phyloP scores from a whole-genome alignment of 768 basidiomycete genomes.

The Royoungia palumana region DNA sequence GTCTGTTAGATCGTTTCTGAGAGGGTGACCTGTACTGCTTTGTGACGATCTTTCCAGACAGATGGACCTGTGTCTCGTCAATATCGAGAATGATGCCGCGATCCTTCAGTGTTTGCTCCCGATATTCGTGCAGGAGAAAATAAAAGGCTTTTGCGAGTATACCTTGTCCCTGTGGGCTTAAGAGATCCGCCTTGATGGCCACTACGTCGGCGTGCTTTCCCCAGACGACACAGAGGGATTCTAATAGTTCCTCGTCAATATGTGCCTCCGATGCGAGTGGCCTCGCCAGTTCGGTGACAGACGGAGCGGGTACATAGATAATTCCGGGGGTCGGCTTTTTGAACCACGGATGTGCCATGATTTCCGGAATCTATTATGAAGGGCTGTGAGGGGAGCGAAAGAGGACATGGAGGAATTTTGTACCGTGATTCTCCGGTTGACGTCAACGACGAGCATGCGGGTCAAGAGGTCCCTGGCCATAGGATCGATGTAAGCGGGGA shows the following conservation, averaged over 20 bases:
- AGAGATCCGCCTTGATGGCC: conserved; percentile 60
- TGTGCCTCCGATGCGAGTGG: conserved; percentile 65
- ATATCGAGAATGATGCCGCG: conserved; percentile 44
- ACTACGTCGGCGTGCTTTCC: conserved; percentile 64
- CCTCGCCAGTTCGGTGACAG: conserved; percentile 62
- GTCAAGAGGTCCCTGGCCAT: conserved; percentile 79
- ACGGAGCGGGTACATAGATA: conserved; percentile 50
- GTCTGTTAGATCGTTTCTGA: conserved; percentile 26
- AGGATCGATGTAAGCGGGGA: conserved; percentile 79
- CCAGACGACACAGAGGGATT: conserved; percentile 82
- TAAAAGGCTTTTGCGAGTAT: conserved; percentile 87
- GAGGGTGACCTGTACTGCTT: conserved; percentile 44
- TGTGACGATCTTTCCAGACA: conserved; percentile 31
- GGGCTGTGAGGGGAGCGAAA: conserved; percentile 3
- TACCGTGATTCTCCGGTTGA: conserved; percentile 75
- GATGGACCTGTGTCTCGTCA: conserved; percentile 18
- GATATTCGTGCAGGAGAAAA: conserved; percentile 73
- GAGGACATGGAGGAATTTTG: conserved; percentile 17
- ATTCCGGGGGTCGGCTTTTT: conserved; percentile 48
- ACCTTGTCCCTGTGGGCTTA: conserved; percentile 65
- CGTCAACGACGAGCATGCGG: conserved; percentile 88
- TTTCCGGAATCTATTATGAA: conserved; percentile 77
- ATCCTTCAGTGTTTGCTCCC: conserved; percentile 59
- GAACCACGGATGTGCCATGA: conserved; percentile 85
- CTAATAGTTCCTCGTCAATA: conserved; percentile 75